phyloP scores from a whole-genome alignment of 2,329 filamentous ascomycete species.

The Aspergillus fijiensis region DNA sequence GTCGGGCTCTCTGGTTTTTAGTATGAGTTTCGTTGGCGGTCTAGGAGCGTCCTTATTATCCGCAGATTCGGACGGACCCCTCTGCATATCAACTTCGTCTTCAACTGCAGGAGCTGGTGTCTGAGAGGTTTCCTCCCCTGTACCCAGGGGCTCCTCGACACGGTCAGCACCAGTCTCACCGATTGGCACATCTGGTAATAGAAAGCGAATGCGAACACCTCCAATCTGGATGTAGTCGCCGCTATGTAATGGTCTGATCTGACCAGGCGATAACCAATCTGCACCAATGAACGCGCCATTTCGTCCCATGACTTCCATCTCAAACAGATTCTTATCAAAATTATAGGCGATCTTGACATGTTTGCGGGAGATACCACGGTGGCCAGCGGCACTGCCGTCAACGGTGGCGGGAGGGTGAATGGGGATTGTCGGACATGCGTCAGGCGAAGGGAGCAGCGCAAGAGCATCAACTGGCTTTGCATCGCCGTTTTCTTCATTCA shows the following conservation, averaged over 20 bases:
- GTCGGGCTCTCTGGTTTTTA: slow-evolving; percentile 33
- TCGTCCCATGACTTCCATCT: slow-evolving; percentile 59
- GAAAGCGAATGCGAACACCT: slow-evolving; percentile 57
- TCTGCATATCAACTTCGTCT: slow-evolving; percentile 39
- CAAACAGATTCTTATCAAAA: slow-evolving; percentile 56
- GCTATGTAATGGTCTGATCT: slow-evolving; percentile 53
- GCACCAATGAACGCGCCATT: slow-evolving; percentile 60
- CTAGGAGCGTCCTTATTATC: slow-evolving; percentile 31
- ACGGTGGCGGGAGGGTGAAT: slow-evolving; percentile 57
- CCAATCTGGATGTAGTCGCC: slow-evolving; percentile 61
- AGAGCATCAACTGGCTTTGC: slow-evolving; percentile 48
- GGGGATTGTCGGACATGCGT: slow-evolving; percentile 57
- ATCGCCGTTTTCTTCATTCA: slow-evolving; percentile 37
- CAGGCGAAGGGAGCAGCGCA: slow-evolving; percentile 50
- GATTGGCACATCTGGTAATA: slow-evolving; percentile 53
- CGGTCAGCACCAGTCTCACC: slow-evolving; percentile 51
- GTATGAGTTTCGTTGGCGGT: slow-evolving; percentile 25
- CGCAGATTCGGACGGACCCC: slow-evolving; percentile 24
- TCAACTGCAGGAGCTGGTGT: slow-evolving; percentile 42
- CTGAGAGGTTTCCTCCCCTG: slow-evolving; percentile 35
- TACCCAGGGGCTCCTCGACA: slow-evolving; percentile 42
- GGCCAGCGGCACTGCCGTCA: slow-evolving; percentile 48
- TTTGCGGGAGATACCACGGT: slow-evolving; percentile 61
- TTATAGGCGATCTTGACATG: slow-evolving; percentile 63
- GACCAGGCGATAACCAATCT: slow-evolving; percentile 49